A percentile compares a stretch with the other conserved stretches of the same genome.
These are phyloP conservation scores for Xylariaceae sp. DNA, from an alignment of 2,329 filamentous ascomycete species.

Conservation along the genomic window DNA sequence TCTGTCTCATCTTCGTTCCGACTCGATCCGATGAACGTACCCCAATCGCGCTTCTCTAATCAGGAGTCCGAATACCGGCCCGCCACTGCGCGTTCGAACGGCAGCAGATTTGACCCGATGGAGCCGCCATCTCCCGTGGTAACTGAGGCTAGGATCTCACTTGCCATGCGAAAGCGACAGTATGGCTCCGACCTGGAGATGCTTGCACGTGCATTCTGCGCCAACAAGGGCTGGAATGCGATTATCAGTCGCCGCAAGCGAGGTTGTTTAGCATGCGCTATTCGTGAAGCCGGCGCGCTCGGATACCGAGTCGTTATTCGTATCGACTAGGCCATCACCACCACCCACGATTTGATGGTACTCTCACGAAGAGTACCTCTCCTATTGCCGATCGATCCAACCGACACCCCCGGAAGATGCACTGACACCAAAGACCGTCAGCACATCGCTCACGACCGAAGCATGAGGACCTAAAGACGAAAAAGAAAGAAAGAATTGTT, in stretches of 20 bases:
- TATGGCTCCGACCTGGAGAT: conserved; percentile 64
- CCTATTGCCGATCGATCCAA: background rate
- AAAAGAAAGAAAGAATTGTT: background rate
- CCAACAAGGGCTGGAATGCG: conserved; percentile 69
- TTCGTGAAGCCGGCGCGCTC: conserved; percentile 67
- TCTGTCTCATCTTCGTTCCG: conserved; percentile 35
- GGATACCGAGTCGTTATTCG: conserved; percentile 64
- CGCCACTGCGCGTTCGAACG: conserved; percentile 26
- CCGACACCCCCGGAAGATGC: background rate
- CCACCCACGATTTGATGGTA: background rate
- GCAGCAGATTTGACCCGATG: conserved; percentile 28
- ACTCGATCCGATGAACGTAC: conserved; percentile 25
- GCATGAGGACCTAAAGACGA: background rate
- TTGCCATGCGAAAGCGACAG: conserved; percentile 52
- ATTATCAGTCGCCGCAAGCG: conserved; percentile 61
- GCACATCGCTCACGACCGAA: background rate
- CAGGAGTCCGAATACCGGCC: conserved; percentile 25
- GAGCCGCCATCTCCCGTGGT: conserved; percentile 21
- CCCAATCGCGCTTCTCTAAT: conserved; percentile 24
- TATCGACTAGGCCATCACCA: conserved; percentile 39
- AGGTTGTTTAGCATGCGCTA: conserved; percentile 67
- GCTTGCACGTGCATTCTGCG: conserved; percentile 66
- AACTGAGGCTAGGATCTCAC: conserved; percentile 48
- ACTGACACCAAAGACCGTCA: background rate
- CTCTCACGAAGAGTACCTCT: background rate